Conservation (phyloP, 768 basidiomycete species). For the Suillus subaureus region DNA sequence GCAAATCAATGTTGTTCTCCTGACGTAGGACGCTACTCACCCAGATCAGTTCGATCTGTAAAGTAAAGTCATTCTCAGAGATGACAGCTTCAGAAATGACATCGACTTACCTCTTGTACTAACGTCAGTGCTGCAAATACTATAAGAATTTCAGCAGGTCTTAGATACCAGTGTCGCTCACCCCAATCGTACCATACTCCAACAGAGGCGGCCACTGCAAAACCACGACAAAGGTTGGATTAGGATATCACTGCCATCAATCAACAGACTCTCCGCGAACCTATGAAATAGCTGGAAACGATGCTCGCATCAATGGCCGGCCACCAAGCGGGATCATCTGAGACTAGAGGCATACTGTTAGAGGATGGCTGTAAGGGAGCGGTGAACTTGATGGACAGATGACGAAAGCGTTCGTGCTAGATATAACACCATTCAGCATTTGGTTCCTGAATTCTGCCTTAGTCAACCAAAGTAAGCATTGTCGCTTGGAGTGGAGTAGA, state of each 20-base stretch:
- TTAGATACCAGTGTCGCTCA: background rate
- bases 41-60: background rate
- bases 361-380: background rate
- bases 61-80: background rate
- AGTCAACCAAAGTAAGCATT: background rate
- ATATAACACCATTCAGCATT: background rate
- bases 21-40: background rate
- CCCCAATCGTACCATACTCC: background rate
- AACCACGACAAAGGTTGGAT: background rate
- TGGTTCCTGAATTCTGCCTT: background rate
- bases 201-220: background rate
- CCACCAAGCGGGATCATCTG: background rate
- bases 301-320: background rate
- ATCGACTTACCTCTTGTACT: background rate
- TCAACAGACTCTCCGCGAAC: background rate
- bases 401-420: background rate
- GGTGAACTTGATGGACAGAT: background rate
- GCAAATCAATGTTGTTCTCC: background rate
- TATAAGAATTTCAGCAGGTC: background rate
- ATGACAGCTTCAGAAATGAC: background rate
- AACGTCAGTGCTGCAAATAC: background rate
- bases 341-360: background rate
- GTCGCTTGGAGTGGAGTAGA: background rate
- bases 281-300: background rate
- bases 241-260: background rate